Evolutionary conservation across 345 rosid species (phyloP), one percentile per base, ranked within the genome.

Genomic region (Nephelium lappaceum): DNA sequence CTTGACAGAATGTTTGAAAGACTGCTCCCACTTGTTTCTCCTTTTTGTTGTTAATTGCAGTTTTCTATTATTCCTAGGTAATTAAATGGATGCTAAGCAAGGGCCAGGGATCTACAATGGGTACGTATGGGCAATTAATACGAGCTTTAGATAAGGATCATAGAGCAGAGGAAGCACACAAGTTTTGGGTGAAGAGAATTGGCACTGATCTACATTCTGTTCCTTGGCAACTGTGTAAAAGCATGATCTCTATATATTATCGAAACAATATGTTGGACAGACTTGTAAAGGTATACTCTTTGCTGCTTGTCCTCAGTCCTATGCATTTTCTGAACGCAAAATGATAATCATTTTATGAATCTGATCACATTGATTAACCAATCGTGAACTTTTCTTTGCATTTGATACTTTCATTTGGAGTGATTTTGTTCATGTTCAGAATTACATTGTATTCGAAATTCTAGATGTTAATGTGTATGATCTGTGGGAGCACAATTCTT

Each of bases 81-180:
- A 91, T 96, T 74, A 96, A 96, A 82, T 96, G 99, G 99, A 91
- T 96, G 89, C 89, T 96, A 72, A 96, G 99, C 90, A 96, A 94
- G 84, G 98, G 98, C 69, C 97, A 96, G 80, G 98, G 97, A 84
- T 87, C 85, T 76, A 96, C 99, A 58, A 87, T 90, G 89, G 98
- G 97, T 74, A 91, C 93, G 2, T 93, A 89, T 77, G 79, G 80
- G 61, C 95, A 93, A 83, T 84, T 96, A 64, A 79, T 94, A 78
- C 88, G 84, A 60, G 98, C 99, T 69, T 87, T 95, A 49, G 99
- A 93, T 78, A 91, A 80, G 94, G 99, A 95, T 83, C 88, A 91
- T 67, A 84, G 99, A 79, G 97, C 94, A 64, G 90, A 89, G 79
- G 98, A 95, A 87, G 99, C 98, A 11, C 97, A 95, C 75, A 61